Conservation (phyloP, 306 rosid species). For the Fragaria nilgerrensis region DNA sequence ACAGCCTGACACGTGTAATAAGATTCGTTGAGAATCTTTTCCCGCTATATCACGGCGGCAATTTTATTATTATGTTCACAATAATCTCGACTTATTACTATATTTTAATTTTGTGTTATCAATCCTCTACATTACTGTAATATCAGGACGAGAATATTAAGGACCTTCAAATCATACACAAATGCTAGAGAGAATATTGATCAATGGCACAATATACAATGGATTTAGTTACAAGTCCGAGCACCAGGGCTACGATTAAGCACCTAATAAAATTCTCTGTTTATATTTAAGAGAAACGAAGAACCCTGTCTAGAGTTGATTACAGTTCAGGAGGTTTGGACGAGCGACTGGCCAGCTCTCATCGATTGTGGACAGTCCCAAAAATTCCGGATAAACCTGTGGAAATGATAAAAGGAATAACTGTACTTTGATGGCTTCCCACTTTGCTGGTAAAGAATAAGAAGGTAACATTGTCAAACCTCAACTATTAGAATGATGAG, state of each 20-base stretch:
- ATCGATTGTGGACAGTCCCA: conserved; percentile 15
- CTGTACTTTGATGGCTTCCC: background rate
- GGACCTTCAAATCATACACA: too few species aligned
- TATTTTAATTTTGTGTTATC: too few species aligned
- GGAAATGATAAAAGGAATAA: background rate
- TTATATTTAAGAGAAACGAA: background rate
- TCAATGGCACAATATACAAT: conserved; percentile 33
- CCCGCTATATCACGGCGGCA: background rate
- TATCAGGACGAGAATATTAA: background rate
- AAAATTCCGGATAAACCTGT: conserved; percentile 18
- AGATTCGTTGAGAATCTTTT: background rate
- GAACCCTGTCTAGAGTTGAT: background rate
- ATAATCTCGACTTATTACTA: too few species aligned
- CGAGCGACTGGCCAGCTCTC: conserved; percentile 8
- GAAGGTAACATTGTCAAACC: conserved; percentile 6
- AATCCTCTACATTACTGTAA: background rate
- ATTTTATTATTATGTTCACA: background rate
- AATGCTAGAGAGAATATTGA: background rate
- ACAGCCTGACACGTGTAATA: conserved; percentile 1
- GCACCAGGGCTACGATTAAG: conserved; percentile 24
- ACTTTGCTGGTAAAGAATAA: background rate
- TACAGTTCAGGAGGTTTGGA: conserved; percentile 6
- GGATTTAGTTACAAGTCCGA: conserved; percentile 22
- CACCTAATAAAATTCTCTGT: conserved; percentile 25
- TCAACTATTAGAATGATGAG: conserved; percentile 55